phyloP scores from a whole-genome alignment of 2,329 filamentous ascomycete genomes.

The Colletotrichum sp. region DNA sequence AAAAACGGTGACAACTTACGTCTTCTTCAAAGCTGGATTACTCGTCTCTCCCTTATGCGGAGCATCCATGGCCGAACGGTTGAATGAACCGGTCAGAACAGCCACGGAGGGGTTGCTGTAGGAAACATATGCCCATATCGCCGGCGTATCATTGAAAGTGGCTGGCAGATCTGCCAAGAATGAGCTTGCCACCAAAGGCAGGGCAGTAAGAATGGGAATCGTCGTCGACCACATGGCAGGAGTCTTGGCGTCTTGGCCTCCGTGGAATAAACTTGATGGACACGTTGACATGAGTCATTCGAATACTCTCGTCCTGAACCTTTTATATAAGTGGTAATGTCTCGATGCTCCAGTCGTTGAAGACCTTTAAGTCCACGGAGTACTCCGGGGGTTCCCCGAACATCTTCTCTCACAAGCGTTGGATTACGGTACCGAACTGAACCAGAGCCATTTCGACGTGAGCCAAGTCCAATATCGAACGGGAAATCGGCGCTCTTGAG shows the following conservation, averaged over 20 bases:
- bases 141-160: not conserved
- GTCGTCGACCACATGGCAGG: not conserved
- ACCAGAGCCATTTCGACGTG: not conserved
- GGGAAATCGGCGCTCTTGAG: not conserved
- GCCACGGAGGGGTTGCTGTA: not conserved
- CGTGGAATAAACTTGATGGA: not conserved
- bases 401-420: not conserved
- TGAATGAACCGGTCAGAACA: not conserved
- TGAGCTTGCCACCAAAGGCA: not conserved
- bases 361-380: not conserved
- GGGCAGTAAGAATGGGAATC: not conserved
- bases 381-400: not conserved
- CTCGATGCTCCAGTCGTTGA: not conserved
- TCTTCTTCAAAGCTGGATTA: not conserved
- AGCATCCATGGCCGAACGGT: not conserved
- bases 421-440: not conserved
- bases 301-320: not conserved
- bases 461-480: not conserved
- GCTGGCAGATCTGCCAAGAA: not conserved
- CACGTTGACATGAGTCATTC: not conserved
- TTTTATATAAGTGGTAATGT: not conserved
- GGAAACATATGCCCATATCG: not conserved
- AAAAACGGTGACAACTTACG: not conserved
- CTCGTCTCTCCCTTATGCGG: not conserved
- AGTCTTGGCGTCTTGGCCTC: not conserved